Base-by-base conservation (phyloP, 2,329 filamentous ascomycete genomes). In the Neonectria sp. region DNA sequence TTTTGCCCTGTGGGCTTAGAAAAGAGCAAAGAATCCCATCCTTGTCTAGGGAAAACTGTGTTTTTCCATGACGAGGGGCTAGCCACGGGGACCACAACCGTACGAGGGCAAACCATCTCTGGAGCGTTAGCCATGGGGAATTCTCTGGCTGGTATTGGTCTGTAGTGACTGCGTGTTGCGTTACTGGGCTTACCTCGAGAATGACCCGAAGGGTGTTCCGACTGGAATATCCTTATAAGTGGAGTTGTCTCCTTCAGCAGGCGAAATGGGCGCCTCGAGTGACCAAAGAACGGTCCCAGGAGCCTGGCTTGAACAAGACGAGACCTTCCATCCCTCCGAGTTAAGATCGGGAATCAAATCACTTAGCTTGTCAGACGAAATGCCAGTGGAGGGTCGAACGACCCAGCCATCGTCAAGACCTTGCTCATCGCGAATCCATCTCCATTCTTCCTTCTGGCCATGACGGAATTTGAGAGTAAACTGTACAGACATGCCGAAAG, bases 71-170 rank as follows among this genome's bases (percentile, higher is more conserved):
- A 45, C 94, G 86, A n/a, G 95, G 95, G 8, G 92, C 94, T 12
- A 97, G 83, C 95, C 95, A 98, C 1, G 95, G 92, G 37, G 87
- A 88, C 90, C 91, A 96, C 4, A 93, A 84, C 21, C 95, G 90
- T 6, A 97, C 91, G 13, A 97, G 82, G 8, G 93, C 90, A 78
- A 97, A 95, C 90, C 94, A 97, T 73, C 92, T 89, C 57, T 55
- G 6, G 5, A 52, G 15, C 17, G 55, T 60, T 21, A 61, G 65
- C 62, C 17, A 67, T 60, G 51, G 59, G 46, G 46, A 46, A 43
- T 12, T 15, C 21, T 24, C 24, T 15, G 6, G 17, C 27, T 31
- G 24, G 40, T 37, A 6, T 27, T 12, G 9, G 17, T 35, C 2
- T 7, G 43, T 7, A 4, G 24, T 29, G 31, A 37, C 40, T 33